Conservation (phyloP, 805 yeast genomes). For the Lipomyces spencermartinsiae region DNA sequence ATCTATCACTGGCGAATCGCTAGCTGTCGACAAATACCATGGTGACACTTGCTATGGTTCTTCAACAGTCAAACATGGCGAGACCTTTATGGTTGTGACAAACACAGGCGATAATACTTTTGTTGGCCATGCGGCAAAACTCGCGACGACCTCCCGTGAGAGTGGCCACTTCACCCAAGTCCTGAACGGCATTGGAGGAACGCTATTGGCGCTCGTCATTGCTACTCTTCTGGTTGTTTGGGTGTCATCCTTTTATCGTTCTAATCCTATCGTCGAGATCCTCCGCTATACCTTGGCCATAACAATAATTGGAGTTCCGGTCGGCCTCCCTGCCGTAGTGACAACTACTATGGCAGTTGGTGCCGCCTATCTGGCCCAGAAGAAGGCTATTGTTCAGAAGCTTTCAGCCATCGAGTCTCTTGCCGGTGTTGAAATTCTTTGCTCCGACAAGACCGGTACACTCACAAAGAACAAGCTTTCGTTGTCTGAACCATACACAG, state of each 20-base stretch:
- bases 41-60: constrained; percentile 92
- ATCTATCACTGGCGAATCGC: constrained; percentile 96
- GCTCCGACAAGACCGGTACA: constrained; percentile 98
- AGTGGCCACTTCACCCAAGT: constrained; percentile 97
- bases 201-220: constrained; percentile 85
- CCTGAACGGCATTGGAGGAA: constrained; percentile 95
- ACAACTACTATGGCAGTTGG: constrained; percentile 99
- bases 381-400: constrained; percentile 95
- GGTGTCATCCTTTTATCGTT: constrained; percentile 94
- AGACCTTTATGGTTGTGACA: constrained; percentile 91
- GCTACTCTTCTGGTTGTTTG: constrained; percentile 86
- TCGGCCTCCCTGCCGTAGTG: constrained; percentile 98
- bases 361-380: constrained; percentile 96
- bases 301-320: constrained; percentile 98
- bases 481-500: constrained; percentile 96
- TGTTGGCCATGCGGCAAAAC: constrained; percentile 96
- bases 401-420: constrained; percentile 94
- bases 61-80: constrained; percentile 95
- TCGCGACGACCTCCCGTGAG: constrained; percentile 91
- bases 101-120: constrained; percentile 96
- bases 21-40: constrained; percentile 89
- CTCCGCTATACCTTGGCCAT: constrained; percentile 92
- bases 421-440: constrained; percentile 95
- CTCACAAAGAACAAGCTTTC: constrained; percentile 95
- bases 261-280: constrained; percentile 83